Evolutionary conservation across 139 green algal species (phyloP).

Genomic region (Picochlorum sp.): DNA sequence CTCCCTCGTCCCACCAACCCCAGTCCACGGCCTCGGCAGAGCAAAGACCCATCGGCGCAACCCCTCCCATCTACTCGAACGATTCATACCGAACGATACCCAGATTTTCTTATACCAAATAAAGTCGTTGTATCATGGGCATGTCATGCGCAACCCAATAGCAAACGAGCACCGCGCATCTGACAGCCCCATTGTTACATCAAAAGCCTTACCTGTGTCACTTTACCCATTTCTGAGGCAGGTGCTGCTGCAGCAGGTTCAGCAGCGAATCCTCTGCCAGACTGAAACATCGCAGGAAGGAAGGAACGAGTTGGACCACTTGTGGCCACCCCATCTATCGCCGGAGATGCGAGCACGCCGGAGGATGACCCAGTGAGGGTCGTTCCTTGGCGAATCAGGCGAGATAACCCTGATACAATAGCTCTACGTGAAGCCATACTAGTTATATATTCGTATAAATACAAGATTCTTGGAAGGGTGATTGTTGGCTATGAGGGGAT

Average conservation of each 20-base stretch:
- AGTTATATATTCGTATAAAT: not conserved
- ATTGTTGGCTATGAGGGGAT: too few relatives aligned
- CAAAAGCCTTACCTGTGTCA: constrained; percentile 15
- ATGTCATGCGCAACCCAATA: not conserved
- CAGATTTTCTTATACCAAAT: not conserved
- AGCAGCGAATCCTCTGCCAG: constrained; percentile 5
- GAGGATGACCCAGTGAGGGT: not conserved
- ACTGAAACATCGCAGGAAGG: not conserved
- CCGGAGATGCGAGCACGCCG: not conserved
- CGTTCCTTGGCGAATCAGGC: constrained; percentile 10
- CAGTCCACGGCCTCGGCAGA: not conserved
- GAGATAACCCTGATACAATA: constrained; percentile 4
- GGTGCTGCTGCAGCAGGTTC: constrained; percentile 8
- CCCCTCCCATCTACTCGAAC: not conserved
- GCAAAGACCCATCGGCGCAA: not conserved
- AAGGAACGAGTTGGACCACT: not conserved
- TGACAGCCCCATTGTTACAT: not conserved
- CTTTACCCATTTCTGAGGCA: not conserved
- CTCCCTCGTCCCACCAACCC: too few relatives aligned
- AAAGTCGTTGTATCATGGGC: not conserved
- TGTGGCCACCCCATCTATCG: not conserved
- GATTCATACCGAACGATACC: not conserved
- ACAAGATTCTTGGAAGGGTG: too few relatives aligned
- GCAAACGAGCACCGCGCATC: not conserved
- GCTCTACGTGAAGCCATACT: constrained; percentile 14